Conservation (phyloP, 495 filamentous ascomycete genomes). For the Chaetomium tenue region DNA sequence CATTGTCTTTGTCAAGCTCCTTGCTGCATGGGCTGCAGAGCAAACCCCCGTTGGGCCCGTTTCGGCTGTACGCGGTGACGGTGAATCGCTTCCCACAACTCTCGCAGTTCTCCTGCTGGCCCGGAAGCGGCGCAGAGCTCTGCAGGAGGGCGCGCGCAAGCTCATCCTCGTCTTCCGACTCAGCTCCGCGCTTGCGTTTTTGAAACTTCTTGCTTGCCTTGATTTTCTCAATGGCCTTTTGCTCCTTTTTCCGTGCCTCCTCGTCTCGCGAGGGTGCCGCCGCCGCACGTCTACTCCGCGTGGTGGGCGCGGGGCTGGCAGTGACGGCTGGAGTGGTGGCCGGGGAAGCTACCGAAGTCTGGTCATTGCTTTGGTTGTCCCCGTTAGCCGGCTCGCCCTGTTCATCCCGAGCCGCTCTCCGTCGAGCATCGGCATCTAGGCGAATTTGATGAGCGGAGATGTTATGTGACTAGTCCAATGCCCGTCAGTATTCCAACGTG, state of each 20-base stretch:
- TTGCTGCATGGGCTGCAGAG: conserved; percentile 86
- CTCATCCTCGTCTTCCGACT: conserved; percentile 51
- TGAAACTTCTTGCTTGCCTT: conserved; percentile 78
- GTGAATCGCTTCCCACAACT: conserved; percentile 86
- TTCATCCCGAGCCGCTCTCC: conserved; percentile 45
- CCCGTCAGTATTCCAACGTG: neutral
- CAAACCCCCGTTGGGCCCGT: conserved; percentile 76
- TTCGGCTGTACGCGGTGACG: conserved; percentile 84
- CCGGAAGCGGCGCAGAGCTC: conserved; percentile 65
- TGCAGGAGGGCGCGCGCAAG: conserved; percentile 56
- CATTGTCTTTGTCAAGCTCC: conserved; percentile 61
- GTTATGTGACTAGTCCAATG: conserved; percentile 67
- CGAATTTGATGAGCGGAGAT: conserved; percentile 82
- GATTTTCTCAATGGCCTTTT: conserved; percentile 67
- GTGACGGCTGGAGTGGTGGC: conserved; percentile 14
- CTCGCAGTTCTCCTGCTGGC: conserved; percentile 87
- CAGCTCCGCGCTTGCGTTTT: conserved; percentile 57
- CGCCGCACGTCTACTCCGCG: conserved; percentile 32
- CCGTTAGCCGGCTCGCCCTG: conserved; percentile 31
- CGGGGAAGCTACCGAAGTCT: conserved; percentile 21
- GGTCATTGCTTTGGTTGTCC: conserved; percentile 8
- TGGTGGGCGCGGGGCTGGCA: conserved; percentile 13
- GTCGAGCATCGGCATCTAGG: conserved; percentile 55
- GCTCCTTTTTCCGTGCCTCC: conserved; percentile 61
- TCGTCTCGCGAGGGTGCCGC: conserved; percentile 35